Evolutionary conservation across 2,329 filamentous ascomycete species (phyloP), one percentile per base, ranked within the genome.

Genomic region (Dryadomyces sulphureus): DNA sequence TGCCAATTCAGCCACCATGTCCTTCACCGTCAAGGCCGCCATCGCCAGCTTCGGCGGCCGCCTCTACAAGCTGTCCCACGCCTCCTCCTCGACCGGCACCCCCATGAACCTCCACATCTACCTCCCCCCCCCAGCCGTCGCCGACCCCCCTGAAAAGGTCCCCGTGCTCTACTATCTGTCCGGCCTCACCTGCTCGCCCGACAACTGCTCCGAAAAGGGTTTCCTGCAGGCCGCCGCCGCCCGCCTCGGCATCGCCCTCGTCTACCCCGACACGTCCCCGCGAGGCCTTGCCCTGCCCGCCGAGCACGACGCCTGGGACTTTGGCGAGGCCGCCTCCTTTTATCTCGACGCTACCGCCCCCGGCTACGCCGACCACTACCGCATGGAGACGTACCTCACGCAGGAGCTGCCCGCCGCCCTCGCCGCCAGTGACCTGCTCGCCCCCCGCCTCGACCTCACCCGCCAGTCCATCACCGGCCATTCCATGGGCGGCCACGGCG

Each of bases 401-500:
- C 64, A 75, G 45, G 92, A 98, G 65, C 78, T 98, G n/a, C 90
- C 89, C 1, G 66, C 71, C 16, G 69, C 79, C 1, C 73, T 96
- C 21, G 93, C 89, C 63, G 63, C 64, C 35, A 32, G 35, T 24
- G 24, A 32, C 25, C 72, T 75, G 22, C 94, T 88, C 65, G 69
- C 75, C 25, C 72, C 62, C 54, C 50, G 77, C 58, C 69, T 98
- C 25, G 90, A 96, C 62, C 58, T 63, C 0, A 64, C 57, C 24
- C 73, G 81, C 36, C 79, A 95, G 46, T 83, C 81, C 62, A 92
- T 98, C 57, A 86, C 85, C 36, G 92, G 92, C 6, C 92, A 98
- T 68, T 89, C 81, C 56, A 98, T 98, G 92, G 92, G 92, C 54
- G 92, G 92, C 0, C 92, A 98, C 64, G 92, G 92, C 52, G 92